Percentiles rank a stretch among this genome's conserved stretches.
phyloP scores from a whole-genome alignment of 2,329 filamentous ascomycete genomes.

The Fusarium graminum region DNA sequence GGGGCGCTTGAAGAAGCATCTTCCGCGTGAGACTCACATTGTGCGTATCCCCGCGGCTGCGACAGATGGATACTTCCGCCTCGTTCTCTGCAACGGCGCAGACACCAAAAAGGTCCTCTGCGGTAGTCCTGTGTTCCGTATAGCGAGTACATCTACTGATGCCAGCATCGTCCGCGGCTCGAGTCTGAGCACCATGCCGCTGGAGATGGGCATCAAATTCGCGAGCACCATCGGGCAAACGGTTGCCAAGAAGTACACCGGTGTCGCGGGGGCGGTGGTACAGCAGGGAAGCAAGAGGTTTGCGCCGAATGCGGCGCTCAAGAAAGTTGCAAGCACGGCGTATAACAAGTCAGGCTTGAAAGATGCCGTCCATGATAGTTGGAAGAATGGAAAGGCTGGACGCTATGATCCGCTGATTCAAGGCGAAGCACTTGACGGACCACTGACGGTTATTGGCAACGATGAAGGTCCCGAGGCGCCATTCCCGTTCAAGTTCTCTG shows the following conservation, averaged over 20 bases:
- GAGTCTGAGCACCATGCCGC: constrained; percentile 72
- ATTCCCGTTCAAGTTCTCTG: constrained; percentile 66
- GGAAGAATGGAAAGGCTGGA: constrained; percentile 55
- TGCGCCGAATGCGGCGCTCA: constrained; percentile 50
- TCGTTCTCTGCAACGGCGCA: constrained; percentile 69
- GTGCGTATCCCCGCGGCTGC: constrained; percentile 73
- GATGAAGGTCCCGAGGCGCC: constrained; percentile 66
- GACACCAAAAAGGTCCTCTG: constrained; percentile 68
- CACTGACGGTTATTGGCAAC: constrained; percentile 58
- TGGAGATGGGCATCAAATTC: constrained; percentile 73
- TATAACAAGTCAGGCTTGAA: constrained; percentile 51
- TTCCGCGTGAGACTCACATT: constrained; percentile 72
- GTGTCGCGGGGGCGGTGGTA: constrained; percentile 56
- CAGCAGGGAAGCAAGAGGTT: constrained; percentile 57
- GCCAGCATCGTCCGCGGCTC: constrained; percentile 73
- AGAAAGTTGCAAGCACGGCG: constrained; percentile 58
- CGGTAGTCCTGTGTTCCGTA: constrained; percentile 74
- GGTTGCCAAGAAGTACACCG: constrained; percentile 60
- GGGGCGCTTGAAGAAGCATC: constrained; percentile 61
- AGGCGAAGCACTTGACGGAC: constrained; percentile 51
- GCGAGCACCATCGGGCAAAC: constrained; percentile 63
- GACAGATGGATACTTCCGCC: constrained; percentile 75
- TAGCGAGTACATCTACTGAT: constrained; percentile 75
- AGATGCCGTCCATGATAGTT: constrained; percentile 50
- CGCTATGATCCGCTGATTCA: constrained; percentile 55